Evolutionary conservation across 192 early-diverging fungal species (phyloP).

Genomic region (Entophlyctis luteolus): DNA sequence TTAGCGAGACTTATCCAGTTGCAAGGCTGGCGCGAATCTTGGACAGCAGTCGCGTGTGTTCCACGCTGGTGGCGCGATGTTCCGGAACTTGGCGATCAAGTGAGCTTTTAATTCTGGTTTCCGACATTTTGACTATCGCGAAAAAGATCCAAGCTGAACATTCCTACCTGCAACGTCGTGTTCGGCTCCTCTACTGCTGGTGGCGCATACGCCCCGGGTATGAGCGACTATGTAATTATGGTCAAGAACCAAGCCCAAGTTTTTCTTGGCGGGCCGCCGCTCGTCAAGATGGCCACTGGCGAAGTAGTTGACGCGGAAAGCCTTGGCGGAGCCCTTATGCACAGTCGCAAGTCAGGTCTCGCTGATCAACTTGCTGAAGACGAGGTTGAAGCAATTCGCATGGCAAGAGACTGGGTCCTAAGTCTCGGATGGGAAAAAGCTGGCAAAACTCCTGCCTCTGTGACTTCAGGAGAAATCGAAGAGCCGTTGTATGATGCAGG

Average conservation of each 20-base stretch:
- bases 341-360: conserved; percentile 59
- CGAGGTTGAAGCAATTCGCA: conserved; percentile 59
- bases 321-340: conserved; percentile 68
- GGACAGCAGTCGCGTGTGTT: conserved; percentile 65
- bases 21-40: conserved; percentile 61
- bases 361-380: conserved; percentile 61
- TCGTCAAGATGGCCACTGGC: conserved; percentile 68
- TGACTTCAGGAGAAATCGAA: conserved; percentile 43
- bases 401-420: conserved; percentile 57
- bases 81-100: conserved; percentile 55
- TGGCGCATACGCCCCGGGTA: conserved; percentile 61
- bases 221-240: conserved; percentile 66
- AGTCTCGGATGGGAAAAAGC: conserved; percentile 44
- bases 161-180: conserved; percentile 61
- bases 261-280: conserved; percentile 63
- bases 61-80: conserved; percentile 60
- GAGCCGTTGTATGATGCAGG: conserved; percentile 56
- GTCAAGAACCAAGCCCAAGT: conserved; percentile 67
- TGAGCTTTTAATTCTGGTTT: conserved; percentile 14
- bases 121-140: not conserved
- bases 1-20: not conserved
- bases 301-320: conserved; percentile 62
- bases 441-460: conserved; percentile 45
- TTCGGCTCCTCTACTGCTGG: conserved; percentile 68
- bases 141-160: conserved; percentile 52